Conservation (phyloP, 2,329 filamentous ascomycete genomes). For the Aciculosporium take region DNA sequence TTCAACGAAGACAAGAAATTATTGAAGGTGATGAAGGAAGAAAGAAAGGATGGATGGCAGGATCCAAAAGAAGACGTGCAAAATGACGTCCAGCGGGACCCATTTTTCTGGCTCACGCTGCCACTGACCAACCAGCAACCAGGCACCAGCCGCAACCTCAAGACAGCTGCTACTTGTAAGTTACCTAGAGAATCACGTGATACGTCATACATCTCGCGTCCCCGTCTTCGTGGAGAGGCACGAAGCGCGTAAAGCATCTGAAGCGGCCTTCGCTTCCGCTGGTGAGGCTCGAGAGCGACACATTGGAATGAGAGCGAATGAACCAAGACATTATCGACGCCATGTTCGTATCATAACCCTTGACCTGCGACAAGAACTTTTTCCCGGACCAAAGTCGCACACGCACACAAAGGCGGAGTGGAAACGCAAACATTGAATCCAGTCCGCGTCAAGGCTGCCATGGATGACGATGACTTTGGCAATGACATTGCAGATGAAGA, state of each 20-base stretch:
- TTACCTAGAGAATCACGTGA: conserved; percentile 17
- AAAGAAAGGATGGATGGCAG: background rate
- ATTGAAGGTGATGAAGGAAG: background rate
- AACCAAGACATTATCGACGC: background rate
- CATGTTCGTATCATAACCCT: background rate
- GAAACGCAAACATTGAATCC: background rate
- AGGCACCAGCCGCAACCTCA: no score
- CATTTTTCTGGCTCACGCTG: conserved; percentile 1
- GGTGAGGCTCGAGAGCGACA: background rate
- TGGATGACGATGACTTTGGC: conserved; percentile 49
- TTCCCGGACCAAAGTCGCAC: background rate
- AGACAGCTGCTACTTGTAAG: no score
- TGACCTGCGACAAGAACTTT: background rate
- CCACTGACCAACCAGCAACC: background rate
- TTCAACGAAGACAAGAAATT: background rate
- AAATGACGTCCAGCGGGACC: conserved; percentile 11
- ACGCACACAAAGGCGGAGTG: background rate
- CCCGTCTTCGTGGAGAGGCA: background rate
- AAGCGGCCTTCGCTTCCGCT: background rate
- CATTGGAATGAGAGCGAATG: background rate
- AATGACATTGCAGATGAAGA: conserved; percentile 53
- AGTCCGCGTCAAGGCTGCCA: conserved; percentile 12
- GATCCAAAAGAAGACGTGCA: conserved; percentile 1
- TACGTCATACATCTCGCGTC: conserved; percentile 18
- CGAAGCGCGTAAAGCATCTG: conserved; percentile 6